Conservation (phyloP, 176 grass and related monocot species). For the Cenchrus purpureus region DNA sequence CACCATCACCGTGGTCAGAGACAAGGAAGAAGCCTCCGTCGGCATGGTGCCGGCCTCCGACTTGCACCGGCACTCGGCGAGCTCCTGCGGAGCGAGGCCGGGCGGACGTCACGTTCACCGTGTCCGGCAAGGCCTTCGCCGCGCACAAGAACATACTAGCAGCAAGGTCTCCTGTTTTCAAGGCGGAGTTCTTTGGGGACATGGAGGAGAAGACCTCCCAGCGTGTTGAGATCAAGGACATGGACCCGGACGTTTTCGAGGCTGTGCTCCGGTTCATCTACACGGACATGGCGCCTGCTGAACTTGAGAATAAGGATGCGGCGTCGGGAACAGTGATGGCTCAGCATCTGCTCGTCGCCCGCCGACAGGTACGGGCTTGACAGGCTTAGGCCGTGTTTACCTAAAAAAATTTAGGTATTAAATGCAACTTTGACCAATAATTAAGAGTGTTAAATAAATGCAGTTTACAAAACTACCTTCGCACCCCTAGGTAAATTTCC, state of each 20-base stretch:
- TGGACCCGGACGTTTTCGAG: neutral
- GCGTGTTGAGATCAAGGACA: neutral
- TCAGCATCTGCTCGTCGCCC: neutral
- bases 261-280: neutral
- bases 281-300: neutral
- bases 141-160: constrained; percentile 28
- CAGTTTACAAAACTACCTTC: no score
- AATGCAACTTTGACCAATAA: no score
- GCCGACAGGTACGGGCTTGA: constrained; percentile 56
- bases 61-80: neutral
- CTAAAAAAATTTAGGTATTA: no score
- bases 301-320: no score
- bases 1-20: neutral
- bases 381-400: no score
- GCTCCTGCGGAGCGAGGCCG: constrained; percentile 4
- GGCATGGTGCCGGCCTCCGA: neutral
- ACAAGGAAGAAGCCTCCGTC: neutral
- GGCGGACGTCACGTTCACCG: neutral
- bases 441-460: no score
- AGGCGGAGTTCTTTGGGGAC: constrained; percentile 3
- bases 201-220: neutral
- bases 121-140: constrained; percentile 13
- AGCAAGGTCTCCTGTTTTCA: constrained; percentile 16
- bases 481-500: no score
- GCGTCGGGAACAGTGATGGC: no score